Evolutionary conservation across 176 grass and related monocot genomes (phyloP).

Genomic region (Panicum miliaceum): DNA sequence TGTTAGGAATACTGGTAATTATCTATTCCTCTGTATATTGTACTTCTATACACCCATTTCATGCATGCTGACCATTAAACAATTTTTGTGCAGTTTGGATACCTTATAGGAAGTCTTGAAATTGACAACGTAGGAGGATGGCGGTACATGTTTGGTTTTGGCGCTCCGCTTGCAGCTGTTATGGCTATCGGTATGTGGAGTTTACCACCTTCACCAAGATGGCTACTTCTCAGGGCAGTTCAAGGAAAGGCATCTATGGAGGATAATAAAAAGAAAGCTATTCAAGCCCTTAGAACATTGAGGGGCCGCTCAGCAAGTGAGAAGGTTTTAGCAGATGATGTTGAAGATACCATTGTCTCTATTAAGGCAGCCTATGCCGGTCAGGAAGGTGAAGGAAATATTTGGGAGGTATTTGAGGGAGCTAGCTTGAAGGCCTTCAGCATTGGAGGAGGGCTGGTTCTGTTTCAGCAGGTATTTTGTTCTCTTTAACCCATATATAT

Average conservation of each 20-base stretch:
- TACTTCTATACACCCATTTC: not conserved
- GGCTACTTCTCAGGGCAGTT: slow-evolving; percentile 88
- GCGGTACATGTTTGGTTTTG: slow-evolving; percentile 92
- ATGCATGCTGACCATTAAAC: slow-evolving; percentile 30
- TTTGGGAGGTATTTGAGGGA: slow-evolving; percentile 86
- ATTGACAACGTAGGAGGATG: slow-evolving; percentile 83
- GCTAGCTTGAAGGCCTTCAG: slow-evolving; percentile 94
- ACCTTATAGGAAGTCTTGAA: slow-evolving; percentile 76
- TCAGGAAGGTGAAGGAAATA: slow-evolving; percentile 69
- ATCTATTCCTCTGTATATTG: slow-evolving; percentile 11
- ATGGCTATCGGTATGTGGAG: slow-evolving; percentile 86
- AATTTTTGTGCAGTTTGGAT: slow-evolving; percentile 71
- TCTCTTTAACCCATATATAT: slow-evolving; percentile 32
- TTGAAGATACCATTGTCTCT: slow-evolving; percentile 76
- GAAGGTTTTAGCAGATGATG: slow-evolving; percentile 60
- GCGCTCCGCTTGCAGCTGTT: slow-evolving; percentile 74
- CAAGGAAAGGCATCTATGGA: slow-evolving; percentile 78
- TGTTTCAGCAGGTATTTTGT: slow-evolving; percentile 85
- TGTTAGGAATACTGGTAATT: slow-evolving; percentile 92
- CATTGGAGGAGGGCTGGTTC: slow-evolving; percentile 93
- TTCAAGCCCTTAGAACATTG: slow-evolving; percentile 64
- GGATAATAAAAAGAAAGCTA: slow-evolving; percentile 79
- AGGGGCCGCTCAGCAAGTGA: slow-evolving; percentile 66
- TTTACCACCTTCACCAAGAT: slow-evolving; percentile 83
- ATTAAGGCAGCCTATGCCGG: slow-evolving; percentile 79